These are phyloP conservation scores for Populus hybrid DNA, from an alignment of 441 rosid species.

Conservation along the genomic window DNA sequence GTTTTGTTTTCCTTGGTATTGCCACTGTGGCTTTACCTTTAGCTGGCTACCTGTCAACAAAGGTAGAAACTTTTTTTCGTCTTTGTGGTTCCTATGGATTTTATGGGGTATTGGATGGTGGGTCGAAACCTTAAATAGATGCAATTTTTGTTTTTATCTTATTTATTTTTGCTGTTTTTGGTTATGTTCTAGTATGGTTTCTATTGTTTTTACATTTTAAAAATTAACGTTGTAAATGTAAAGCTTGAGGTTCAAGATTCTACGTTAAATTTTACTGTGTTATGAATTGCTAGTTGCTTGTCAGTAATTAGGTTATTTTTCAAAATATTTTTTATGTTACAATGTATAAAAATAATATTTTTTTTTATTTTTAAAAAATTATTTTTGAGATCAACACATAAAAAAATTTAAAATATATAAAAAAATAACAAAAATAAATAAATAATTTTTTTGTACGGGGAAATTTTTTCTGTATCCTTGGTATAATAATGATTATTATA, in stretches of 20 bases:
- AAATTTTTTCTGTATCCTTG: background rate
- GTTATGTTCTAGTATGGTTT: background rate
- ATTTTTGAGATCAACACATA: too few species aligned
- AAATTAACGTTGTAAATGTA: background rate
- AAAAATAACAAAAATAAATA: too few species aligned
- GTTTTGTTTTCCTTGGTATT: background rate
- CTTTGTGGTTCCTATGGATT: background rate
- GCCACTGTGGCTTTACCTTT: conserved; percentile 15
- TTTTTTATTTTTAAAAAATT: too few species aligned
- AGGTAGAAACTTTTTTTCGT: background rate
- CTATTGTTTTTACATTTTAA: background rate
- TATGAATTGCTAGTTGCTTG: background rate
- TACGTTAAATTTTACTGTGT: background rate
- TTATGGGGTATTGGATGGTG: background rate
- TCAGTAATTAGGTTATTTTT: background rate
- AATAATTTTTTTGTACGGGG: too few species aligned
- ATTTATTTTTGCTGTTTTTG: background rate
- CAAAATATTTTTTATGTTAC: too few species aligned
- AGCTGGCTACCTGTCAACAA: conserved; percentile 19
- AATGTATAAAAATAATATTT: too few species aligned
- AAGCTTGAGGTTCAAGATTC: background rate
- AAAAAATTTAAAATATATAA: too few species aligned
- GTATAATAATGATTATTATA: too few species aligned
- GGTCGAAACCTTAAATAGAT: conserved; percentile 7
- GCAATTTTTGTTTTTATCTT: background rate